phyloP scores from a whole-genome alignment of 169 alveolate genomes.

The Neospora caninum region DNA sequence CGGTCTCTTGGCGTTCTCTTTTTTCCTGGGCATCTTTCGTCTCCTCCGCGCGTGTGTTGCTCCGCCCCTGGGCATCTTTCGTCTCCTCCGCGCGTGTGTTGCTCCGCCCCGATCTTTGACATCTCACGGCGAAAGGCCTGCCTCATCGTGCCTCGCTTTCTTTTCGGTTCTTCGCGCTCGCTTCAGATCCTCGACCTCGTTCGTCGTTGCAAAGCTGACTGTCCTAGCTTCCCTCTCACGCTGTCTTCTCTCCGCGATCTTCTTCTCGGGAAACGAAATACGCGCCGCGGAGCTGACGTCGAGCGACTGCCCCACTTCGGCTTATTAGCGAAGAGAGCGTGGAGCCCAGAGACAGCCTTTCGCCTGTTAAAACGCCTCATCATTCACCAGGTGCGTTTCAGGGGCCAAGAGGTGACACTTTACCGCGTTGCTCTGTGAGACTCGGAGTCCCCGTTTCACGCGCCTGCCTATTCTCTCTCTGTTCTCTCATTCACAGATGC shows the following conservation, averaged over 20 bases:
- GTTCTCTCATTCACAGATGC: neutral
- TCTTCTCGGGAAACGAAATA: conserved; percentile 22
- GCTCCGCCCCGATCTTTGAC: neutral
- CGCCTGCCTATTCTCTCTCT: neutral
- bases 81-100: neutral
- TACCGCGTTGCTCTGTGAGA: neutral
- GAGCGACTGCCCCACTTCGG: conserved; percentile 47
- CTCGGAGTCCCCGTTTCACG: neutral
- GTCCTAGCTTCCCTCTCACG: conserved; percentile 41
- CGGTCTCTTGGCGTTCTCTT: too few species aligned
- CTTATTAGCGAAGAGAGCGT: conserved; percentile 9
- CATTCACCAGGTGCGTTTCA: conserved; percentile 53
- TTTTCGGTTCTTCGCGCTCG: neutral
- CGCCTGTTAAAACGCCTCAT: conserved; percentile 49
- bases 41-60: neutral
- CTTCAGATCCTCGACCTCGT: conserved; percentile 36
- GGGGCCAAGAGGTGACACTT: neutral
- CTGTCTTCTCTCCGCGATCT: conserved; percentile 52
- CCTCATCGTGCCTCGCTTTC: neutral
- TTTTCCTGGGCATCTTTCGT: neutral
- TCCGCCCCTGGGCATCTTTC: neutral
- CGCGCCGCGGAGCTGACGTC: conserved; percentile 27
- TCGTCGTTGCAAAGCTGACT: neutral
- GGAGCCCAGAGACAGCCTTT: conserved; percentile 21
- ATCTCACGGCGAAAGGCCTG: neutral